phyloP scores from a whole-genome alignment of 2,329 filamentous ascomycete species.

The Cladobotryum protrusum region DNA sequence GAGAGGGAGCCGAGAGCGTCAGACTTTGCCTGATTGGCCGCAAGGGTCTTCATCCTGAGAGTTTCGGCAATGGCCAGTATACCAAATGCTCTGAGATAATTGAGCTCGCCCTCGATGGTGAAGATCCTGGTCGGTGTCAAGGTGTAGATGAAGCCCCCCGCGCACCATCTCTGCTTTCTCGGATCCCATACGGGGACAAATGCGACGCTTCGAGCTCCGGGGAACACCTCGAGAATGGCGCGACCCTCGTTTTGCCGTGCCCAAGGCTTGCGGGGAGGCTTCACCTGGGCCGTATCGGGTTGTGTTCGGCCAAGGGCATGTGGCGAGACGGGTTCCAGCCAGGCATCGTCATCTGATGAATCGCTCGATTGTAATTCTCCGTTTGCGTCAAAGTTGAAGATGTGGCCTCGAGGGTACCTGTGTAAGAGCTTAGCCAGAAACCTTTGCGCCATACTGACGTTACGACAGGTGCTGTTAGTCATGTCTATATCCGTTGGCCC shows the following conservation, averaged over 20 bases:
- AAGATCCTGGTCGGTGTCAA: slow-evolving; percentile 37
- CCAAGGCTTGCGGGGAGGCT: slow-evolving; percentile 5
- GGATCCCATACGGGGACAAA: slow-evolving; percentile 45
- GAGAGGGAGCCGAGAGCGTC: slow-evolving; percentile 55
- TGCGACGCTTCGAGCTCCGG: slow-evolving; percentile 39
- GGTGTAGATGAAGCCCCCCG: slow-evolving; percentile 46
- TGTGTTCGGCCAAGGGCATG: not conserved
- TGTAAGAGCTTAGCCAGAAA: slow-evolving; percentile 36
- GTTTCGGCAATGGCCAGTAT: slow-evolving; percentile 53
- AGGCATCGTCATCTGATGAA: slow-evolving; percentile 20
- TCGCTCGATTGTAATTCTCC: slow-evolving; percentile 30
- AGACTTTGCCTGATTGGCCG: slow-evolving; percentile 44
- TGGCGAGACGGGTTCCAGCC: not conserved
- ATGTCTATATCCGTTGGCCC: not conserved
- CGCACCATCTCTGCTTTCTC: slow-evolving; percentile 40
- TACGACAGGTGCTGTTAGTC: slow-evolving; percentile 3
- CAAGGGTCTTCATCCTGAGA: slow-evolving; percentile 34
- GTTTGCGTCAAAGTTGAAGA: slow-evolving; percentile 38
- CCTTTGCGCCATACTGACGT: slow-evolving; percentile 28
- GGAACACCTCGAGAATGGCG: slow-evolving; percentile 31
- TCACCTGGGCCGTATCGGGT: not conserved
- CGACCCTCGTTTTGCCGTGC: slow-evolving; percentile 17
- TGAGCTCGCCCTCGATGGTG: slow-evolving; percentile 42
- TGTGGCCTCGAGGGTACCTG: slow-evolving; percentile 40
- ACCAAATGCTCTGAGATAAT: slow-evolving; percentile 45